Percentiles rank a stretch among this genome's conserved stretches.
These are phyloP conservation scores for Pseudomicrostroma phylloplanum DNA, from an alignment of 1,284 basidiomycete species.

Conservation along the genomic window DNA sequence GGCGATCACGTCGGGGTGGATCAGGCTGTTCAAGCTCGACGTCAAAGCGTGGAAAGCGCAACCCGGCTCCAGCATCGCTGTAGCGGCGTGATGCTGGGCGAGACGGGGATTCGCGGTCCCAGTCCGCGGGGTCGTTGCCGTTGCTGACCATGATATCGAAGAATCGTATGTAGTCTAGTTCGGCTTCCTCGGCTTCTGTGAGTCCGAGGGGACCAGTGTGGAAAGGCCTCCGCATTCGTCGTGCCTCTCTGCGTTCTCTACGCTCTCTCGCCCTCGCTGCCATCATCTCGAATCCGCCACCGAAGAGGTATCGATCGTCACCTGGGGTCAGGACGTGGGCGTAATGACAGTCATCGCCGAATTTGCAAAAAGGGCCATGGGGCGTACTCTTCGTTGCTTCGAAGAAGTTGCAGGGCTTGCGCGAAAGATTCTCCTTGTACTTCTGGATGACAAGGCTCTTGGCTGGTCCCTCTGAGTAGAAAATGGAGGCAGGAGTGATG, in stretches of 20 bases:
- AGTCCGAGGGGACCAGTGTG: background rate
- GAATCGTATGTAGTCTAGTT: background rate
- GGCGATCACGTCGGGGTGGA: background rate
- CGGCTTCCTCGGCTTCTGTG: background rate
- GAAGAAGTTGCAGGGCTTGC: conserved; percentile 4
- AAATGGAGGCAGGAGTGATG: conserved; percentile 2
- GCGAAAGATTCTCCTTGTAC: background rate
- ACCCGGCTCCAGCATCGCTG: too few species aligned
- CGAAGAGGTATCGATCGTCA: conserved; percentile 4
- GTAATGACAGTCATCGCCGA: conserved; percentile 2
- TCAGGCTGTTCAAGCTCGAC: background rate
- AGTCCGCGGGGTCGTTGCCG: background rate
- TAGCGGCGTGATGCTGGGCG: too few species aligned
- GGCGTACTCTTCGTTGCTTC: background rate
- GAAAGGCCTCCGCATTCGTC: background rate
- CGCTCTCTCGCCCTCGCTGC: background rate
- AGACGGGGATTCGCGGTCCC: background rate
- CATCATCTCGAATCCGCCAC: background rate
- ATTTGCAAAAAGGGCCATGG: background rate
- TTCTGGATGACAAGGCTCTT: background rate
- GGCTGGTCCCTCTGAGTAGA: background rate
- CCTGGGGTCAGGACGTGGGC: background rate
- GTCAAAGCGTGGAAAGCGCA: too few species aligned
- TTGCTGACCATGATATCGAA: background rate
- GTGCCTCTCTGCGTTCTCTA: background rate